Evolutionary conservation across 148 eudicot genomes (phyloP), one percentile per base, ranked within the genome.

Genomic region (Polygonum maritimum): DNA sequence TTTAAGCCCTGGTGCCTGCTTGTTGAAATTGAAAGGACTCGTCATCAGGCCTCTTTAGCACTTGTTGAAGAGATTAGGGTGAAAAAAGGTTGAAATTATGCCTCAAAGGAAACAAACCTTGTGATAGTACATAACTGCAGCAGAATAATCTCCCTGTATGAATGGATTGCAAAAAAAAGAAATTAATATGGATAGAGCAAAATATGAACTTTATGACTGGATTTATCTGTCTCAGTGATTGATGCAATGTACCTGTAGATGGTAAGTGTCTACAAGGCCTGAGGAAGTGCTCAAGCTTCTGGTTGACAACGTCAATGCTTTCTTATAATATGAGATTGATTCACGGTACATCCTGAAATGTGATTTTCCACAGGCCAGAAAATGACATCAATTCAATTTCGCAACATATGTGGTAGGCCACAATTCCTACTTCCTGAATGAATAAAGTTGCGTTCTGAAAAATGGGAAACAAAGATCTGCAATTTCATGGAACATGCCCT

Each of bases 211-310:
- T 26, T 26, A 48, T n/a, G 75, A 44, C 58, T 7, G 47, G 22
- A 19, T 49, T 74, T 3, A 13, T 52, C 22, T 26, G 35, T 67
- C 41, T 67, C 21, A 36, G 14, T 7, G 15, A 11, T 67, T 67
- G 44, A 67, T 35, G 71, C 19, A 36, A 67, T 35, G 52, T 83
- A 95, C 98, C 98, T 92, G 91, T 78, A 95, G 79, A 78, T 95
- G 98, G 74, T 92, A 89, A 73, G 98, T 95, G 86, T 92, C 92
- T n/a, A 94, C 98, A 78, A 95, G 97, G 60, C 98, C 98, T 2
- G 98, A 90, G 81, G 90, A 95, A 40, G 96, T 92, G 86, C 97
- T 90, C 73, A 90, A 83, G 82, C 98, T 89, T 86, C 86, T 90
- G 47, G 97, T 90, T 41, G 98, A 90, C 77, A 95, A 78, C 36